A percentile compares a stretch with the other conserved stretches of the same genome.
Evolutionary conservation across 306 rosid genomes (phyloP).

Genomic region (Biancaea sappan): DNA sequence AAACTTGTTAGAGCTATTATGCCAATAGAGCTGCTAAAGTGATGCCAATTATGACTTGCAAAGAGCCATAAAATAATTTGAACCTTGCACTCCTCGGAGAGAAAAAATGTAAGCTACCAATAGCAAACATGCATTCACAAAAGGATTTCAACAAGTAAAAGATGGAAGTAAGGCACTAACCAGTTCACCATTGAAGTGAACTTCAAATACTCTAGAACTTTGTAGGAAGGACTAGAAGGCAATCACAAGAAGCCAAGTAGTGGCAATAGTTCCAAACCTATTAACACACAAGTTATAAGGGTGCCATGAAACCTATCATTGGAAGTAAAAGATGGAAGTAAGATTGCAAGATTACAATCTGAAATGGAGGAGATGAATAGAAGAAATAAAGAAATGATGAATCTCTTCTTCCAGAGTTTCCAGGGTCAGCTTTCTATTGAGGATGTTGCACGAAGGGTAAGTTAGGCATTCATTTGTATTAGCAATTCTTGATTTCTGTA

Average conservation of each 20-base stretch:
- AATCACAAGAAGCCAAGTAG: conserved; percentile 87
- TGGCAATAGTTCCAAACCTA: conserved; percentile 71
- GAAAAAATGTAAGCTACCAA: conserved; percentile 3
- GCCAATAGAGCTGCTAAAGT: conserved; percentile 6
- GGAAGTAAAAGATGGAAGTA: too few species aligned
- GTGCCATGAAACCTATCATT: conserved; percentile 59
- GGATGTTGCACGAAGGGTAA: too few species aligned
- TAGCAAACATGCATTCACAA: conserved; percentile 1
- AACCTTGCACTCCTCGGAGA: neutral
- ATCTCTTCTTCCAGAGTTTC: too few species aligned
- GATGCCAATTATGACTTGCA: neutral
- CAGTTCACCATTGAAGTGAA: conserved; percentile 76
- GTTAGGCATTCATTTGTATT: too few species aligned
- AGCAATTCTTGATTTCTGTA: too few species aligned
- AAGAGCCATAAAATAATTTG: conserved; percentile 15
- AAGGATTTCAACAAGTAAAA: neutral
- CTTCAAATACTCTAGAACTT: conserved; percentile 82
- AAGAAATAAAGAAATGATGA: too few species aligned
- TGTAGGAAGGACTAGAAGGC: conserved; percentile 75
- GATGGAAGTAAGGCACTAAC: conserved; percentile 49
- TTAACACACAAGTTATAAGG: conserved; percentile 66
- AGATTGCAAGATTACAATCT: too few species aligned
- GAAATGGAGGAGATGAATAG: too few species aligned
- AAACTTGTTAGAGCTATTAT: too few species aligned
- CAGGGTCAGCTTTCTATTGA: too few species aligned